A percentile compares a stretch with the other conserved stretches of the same genome.
These are phyloP conservation scores for Chlamydomonas eustigma DNA, from an alignment of 139 green algal species.

Conservation along the genomic window DNA sequence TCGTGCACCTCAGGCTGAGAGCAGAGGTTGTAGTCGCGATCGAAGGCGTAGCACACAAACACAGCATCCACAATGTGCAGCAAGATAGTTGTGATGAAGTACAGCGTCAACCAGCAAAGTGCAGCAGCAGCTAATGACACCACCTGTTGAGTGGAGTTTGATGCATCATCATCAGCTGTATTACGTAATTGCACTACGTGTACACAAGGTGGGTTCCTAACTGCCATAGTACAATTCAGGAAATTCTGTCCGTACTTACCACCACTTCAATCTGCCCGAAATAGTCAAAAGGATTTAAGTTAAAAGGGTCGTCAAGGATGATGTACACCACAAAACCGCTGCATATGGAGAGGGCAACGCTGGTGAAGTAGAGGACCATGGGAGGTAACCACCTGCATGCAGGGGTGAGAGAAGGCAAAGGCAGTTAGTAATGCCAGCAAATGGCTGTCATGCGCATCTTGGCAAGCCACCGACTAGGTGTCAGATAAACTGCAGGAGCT, in stretches of 20 bases:
- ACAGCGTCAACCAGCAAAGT: not conserved
- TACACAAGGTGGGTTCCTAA: no score
- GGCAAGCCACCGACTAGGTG: no score
- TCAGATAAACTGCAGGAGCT: no score
- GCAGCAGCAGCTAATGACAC: not conserved
- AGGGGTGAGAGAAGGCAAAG: no score
- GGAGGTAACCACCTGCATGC: not conserved
- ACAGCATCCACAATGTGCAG: not conserved
- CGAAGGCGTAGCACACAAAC: constrained; percentile 3
- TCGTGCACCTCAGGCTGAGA: not conserved
- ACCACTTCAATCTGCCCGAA: not conserved
- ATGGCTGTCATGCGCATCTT: no score
- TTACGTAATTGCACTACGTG: no score
- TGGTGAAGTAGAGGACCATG: not conserved
- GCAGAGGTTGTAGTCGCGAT: not conserved
- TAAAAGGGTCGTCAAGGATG: not conserved
- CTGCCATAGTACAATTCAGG: not conserved
- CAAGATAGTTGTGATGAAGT: constrained; percentile 1
- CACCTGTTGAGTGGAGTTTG: no score
- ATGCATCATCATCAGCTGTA: no score
- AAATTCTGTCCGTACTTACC: not conserved
- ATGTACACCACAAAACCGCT: not conserved
- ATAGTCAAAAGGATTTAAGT: not conserved
- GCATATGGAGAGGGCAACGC: not conserved
- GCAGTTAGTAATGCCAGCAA: no score